Evolutionary conservation across 768 basidiomycete genomes (phyloP), one percentile per base, ranked within the genome.

Genomic region (Cyathus striatus): DNA sequence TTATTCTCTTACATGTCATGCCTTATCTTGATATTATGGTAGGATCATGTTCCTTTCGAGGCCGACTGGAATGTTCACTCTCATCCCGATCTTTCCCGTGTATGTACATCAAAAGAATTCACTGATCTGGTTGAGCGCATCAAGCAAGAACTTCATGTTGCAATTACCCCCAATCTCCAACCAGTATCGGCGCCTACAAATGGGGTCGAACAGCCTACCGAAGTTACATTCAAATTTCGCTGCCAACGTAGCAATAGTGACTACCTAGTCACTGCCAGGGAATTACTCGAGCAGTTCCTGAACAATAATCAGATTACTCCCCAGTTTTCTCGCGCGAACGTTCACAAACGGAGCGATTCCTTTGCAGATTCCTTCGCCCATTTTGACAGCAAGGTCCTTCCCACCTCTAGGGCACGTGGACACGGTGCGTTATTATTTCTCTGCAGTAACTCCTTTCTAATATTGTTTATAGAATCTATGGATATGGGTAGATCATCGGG

Each of bases 11-110:
- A 16, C 18, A 23, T 14, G 33, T 17, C 9, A n/a, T 24, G 6
- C n/a, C 13, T 3, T 9, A 40, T 50, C 33, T 23, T 36, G 30
- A 18, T 32, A 49, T 52, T 33, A 49, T 33, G 22, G 22, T 55
- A 95, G 92, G 92, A 96, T 58, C 91, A 95, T 55, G 90, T 97
- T 46, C 93, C 92, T 3, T 95, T 95, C 57, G 93, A 97, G 61
- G 93, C 92, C 12, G 91, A 95, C 52, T 87, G 95, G 79, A 80
- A 84, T 32, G 82, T 97, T 18, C 93, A 93, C 4, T 85, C 88
- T 7, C 85, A 80, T 51, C 64, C 78, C 10, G 93, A 96, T 44
- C 72, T 98, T 24, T 76, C 85, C 12, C 74, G 79, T 23, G 69
- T 97, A 32, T 82, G 83, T 53, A 64, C 77, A 23, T 83, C 88